These are phyloP conservation scores for Chenopodium formosanum DNA, from an alignment of 148 eudicot genomes.

Conservation along the genomic window DNA sequence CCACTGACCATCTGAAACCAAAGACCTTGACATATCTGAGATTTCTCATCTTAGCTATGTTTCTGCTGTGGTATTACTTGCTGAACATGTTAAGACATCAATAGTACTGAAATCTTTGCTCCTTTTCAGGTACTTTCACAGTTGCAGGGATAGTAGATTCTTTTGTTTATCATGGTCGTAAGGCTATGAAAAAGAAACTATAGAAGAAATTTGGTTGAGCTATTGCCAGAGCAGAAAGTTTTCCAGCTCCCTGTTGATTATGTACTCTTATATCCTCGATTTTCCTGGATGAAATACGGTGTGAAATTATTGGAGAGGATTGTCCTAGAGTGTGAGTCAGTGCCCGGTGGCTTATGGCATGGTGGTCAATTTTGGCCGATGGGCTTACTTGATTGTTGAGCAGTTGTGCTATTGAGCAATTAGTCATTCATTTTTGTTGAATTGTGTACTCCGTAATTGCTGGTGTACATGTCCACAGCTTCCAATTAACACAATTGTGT, in stretches of 20 bases:
- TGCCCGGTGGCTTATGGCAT: neutral
- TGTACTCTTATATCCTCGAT: neutral
- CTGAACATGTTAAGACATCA: neutral
- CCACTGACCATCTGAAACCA: neutral
- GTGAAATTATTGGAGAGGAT: neutral
- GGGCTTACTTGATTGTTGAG: neutral
- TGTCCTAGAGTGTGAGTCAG: neutral
- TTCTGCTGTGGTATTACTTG: neutral
- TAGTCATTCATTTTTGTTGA: slow-evolving; percentile 1
- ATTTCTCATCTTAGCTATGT: neutral
- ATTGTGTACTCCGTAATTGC: neutral
- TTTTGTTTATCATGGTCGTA: slow-evolving; percentile 73
- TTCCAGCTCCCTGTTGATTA: neutral
- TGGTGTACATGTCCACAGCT: slow-evolving; percentile 14
- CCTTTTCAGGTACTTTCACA: slow-evolving; percentile 65
- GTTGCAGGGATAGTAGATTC: slow-evolving; percentile 86
- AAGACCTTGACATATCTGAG: neutral
- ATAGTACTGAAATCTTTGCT: neutral
- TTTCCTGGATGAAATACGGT: neutral
- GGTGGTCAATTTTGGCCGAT: neutral
- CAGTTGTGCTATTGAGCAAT: neutral
- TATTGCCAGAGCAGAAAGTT: neutral
- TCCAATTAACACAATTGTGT: neutral
- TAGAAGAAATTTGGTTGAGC: slow-evolving; percentile 59
- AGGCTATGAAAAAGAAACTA: slow-evolving; percentile 58